phyloP scores from a whole-genome alignment of 2,329 filamentous ascomycete genomes.

The Achaetomium macrosporum region DNA sequence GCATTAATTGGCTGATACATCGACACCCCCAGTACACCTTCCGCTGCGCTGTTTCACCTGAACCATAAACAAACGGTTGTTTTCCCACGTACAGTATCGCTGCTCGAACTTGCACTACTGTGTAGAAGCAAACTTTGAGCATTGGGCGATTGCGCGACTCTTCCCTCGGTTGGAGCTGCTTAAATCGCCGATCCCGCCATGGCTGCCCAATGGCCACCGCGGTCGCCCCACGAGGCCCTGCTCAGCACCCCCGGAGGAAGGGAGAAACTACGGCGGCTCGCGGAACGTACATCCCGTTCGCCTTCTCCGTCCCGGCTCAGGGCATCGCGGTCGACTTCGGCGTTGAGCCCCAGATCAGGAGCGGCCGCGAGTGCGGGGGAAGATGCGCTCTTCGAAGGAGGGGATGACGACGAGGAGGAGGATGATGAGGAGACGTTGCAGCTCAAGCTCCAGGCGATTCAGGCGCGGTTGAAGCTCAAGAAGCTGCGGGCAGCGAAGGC shows the following conservation, averaged over 20 bases:
- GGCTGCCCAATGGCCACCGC: constrained; percentile 58
- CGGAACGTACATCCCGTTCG: constrained; percentile 61
- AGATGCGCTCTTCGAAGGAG: constrained; percentile 30
- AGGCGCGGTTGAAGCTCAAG: constrained; percentile 82
- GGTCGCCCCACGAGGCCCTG: constrained; percentile 60
- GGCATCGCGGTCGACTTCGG: constrained; percentile 34
- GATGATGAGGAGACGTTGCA: constrained; percentile 88
- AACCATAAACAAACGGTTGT: constrained; percentile 13
- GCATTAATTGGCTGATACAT: constrained; percentile 28
- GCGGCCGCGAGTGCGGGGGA: constrained; percentile 14
- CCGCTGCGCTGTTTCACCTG: constrained; percentile 5
- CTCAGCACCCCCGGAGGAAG: constrained; percentile 71
- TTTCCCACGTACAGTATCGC: background rate
- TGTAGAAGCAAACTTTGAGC: too few relatives aligned
- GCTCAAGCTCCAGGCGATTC: constrained; percentile 79
- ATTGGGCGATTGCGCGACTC: background rate
- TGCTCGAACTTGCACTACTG: background rate
- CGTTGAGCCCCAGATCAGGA: constrained; percentile 21
- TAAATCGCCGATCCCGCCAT: constrained; percentile 25
- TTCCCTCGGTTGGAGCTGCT: background rate
- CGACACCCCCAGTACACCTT: constrained; percentile 12
- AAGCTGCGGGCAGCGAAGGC: constrained; percentile 66
- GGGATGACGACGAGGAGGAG: constrained; percentile 54
- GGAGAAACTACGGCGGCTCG: constrained; percentile 63
- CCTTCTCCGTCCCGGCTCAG: constrained; percentile 57